A percentile compares a stretch with the other conserved stretches of the same genome.
Evolutionary conservation across 176 grass and related monocot genomes (phyloP).

Genomic region (Sorghum bicolor): DNA sequence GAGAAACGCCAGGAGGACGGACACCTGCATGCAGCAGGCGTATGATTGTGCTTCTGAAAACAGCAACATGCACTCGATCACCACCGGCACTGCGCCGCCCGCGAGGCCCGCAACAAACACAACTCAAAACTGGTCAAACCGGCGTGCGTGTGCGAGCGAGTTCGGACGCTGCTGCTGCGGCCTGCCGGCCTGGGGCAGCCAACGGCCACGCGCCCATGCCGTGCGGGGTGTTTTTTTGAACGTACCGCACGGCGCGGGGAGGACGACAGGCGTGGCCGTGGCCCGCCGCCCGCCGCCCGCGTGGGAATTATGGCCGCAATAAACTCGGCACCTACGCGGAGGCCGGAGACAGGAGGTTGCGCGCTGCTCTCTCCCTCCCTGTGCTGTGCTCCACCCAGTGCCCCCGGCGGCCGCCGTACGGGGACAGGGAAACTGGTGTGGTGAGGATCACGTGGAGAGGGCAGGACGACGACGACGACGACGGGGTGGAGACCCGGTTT

Average conservation of each 20-base stretch:
- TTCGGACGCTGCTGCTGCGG: too few relatives aligned
- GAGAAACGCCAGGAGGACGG: too few relatives aligned
- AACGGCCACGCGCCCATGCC: background rate
- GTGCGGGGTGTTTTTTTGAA: background rate
- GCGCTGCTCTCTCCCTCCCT: background rate
- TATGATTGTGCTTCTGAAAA: too few relatives aligned
- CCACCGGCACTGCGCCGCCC: constrained; percentile 17
- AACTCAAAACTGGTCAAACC: background rate
- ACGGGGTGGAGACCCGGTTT: background rate
- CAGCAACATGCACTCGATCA: background rate
- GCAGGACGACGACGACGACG: background rate
- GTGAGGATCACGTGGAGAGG: background rate
- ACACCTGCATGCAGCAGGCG: too few relatives aligned
- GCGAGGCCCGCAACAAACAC: background rate
- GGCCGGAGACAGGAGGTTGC: background rate
- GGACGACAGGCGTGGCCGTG: background rate
- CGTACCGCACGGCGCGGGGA: background rate
- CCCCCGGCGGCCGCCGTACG: background rate
- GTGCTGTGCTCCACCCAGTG: background rate
- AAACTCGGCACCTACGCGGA: background rate
- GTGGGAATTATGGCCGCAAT: constrained; percentile 3
- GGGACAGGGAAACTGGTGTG: background rate
- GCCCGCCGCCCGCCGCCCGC: background rate
- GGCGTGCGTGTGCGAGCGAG: background rate
- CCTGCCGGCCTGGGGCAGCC: too few relatives aligned